Base-by-base conservation (phyloP, 2,329 filamentous ascomycete species). In the Calycina marina region DNA sequence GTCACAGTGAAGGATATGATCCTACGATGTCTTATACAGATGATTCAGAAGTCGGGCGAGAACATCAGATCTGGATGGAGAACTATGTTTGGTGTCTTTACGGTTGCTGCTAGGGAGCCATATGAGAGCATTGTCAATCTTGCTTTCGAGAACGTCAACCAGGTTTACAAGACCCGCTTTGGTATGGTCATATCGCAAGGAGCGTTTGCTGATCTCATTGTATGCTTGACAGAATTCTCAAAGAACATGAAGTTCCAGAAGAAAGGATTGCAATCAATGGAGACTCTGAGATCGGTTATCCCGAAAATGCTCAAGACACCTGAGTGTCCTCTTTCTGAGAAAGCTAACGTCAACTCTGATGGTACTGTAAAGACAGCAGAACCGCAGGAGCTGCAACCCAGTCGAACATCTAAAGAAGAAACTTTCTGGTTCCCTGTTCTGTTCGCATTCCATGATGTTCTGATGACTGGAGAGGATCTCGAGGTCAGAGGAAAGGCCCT, bases 161-260 rank as follows among this genome's bases (percentile, higher is more conserved):
- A 93, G 41, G 83, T 98, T 13, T 98, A 96, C 63, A 92, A 83
- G 55, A 86, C 83, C 15, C 77, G 90, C 18, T 98, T 99, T 44
- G 86, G 88, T 1, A 79, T 96, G 5, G 86, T 98, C 37, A 90
- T 99, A 37, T 84, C 83, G 0, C 92, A 99, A 55, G 90, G 85
- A 14, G 88, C 90, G 3, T 98, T 99, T 51, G 86, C 90, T 0
- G 92, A 99, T 53, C 64, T 99, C 16, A 80, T 98, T 38, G 84
- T 98, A 32, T 98, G 90, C 51, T 61, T 99, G 40, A 98, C 92
- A 0, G 85, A 96, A 54, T 99, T 99, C 54, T 94, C 88, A 12
- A 99, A 98, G 65, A 98, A 99, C 54, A 78, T 85, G 56, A 86
- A 78, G 50, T 99, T 98, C 60, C 90, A 98, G 56, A 96, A 96